Evolutionary conservation across 164 flowering plant genomes (phyloP).

Genomic region (Magnolia kwangsiensis): DNA sequence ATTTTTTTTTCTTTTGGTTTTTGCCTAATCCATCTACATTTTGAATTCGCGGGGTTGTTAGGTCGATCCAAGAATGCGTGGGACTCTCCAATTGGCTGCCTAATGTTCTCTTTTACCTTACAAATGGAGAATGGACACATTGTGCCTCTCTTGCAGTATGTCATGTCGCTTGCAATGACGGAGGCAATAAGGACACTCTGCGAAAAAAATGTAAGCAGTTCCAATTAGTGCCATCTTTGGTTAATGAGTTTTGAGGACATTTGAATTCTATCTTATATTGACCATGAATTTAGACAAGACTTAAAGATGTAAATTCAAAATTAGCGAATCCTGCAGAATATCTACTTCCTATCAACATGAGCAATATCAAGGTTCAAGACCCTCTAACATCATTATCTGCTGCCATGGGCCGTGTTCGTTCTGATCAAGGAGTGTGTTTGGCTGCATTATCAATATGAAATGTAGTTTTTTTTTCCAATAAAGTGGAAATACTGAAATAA

Average conservation of each 20-base stretch:
- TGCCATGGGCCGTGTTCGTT: background rate
- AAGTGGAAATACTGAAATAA: too few relatives aligned
- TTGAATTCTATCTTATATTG: background rate
- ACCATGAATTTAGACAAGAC: background rate
- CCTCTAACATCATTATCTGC: background rate
- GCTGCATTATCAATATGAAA: background rate
- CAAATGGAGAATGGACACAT: constrained; percentile 88
- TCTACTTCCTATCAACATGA: too few relatives aligned
- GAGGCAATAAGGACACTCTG: constrained; percentile 81
- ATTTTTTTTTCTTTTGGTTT: background rate
- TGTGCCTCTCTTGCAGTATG: constrained; percentile 87
- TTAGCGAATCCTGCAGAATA: too few relatives aligned
- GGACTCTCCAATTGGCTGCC: constrained; percentile 95
- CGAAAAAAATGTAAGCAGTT: constrained; percentile 48
- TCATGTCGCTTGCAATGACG: constrained; percentile 77
- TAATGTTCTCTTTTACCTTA: constrained; percentile 78
- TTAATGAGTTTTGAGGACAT: background rate
- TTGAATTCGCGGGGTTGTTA: constrained; percentile 13
- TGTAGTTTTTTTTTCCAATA: too few relatives aligned
- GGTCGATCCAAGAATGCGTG: constrained; percentile 85
- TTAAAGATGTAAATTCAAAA: background rate
- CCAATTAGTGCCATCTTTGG: background rate
- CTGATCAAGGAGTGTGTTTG: background rate
- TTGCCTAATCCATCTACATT: background rate
- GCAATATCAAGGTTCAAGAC: background rate